A percentile compares a stretch with the other conserved stretches of the same genome.
These are phyloP conservation scores for Hanseniaspora meyeri DNA, from an alignment of 805 yeast genomes.

Conservation along the genomic window DNA sequence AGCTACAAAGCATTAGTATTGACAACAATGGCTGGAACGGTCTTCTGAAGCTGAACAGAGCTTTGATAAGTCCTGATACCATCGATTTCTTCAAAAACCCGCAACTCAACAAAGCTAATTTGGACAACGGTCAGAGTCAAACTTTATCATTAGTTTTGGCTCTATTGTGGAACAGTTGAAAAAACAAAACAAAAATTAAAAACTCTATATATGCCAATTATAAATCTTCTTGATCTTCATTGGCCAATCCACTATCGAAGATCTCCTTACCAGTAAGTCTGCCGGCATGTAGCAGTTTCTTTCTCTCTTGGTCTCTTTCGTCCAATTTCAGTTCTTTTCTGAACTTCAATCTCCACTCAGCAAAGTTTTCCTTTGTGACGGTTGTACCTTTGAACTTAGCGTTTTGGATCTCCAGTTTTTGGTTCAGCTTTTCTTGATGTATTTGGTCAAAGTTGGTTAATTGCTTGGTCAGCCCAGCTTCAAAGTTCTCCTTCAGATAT, in stretches of 20 bases:
- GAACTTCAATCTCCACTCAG: conserved; percentile 60
- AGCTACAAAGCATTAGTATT: conserved; percentile 32
- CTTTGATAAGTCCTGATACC: conserved; percentile 53
- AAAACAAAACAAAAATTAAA: not conserved
- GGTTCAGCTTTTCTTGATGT: conserved; percentile 46
- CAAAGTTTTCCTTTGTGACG: conserved; percentile 67
- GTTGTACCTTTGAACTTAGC: conserved; percentile 83
- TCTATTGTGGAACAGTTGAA: not conserved
- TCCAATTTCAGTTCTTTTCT: conserved; percentile 63
- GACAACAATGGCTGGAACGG: conserved; percentile 65
- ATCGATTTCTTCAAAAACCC: conserved; percentile 48
- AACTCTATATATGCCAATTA: conserved; percentile 16
- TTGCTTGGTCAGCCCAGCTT: conserved; percentile 48
- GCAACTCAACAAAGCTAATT: conserved; percentile 40
- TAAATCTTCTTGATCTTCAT: conserved; percentile 35
- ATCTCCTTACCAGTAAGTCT: conserved; percentile 79
- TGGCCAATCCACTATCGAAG: conserved; percentile 79
- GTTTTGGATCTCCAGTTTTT: conserved; percentile 70
- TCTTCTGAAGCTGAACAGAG: conserved; percentile 57
- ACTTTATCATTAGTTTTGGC: conserved; percentile 59
- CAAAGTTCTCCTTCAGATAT: conserved; percentile 70
- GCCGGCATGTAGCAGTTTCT: conserved; percentile 51
- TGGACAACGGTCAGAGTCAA: conserved; percentile 76
- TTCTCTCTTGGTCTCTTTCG: conserved; percentile 41
- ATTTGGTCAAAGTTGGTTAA: conserved; percentile 41